Evolutionary conservation across 2,329 filamentous ascomycete species (phyloP), one percentile per base, ranked within the genome.

Genomic region (Talaromyces verruculosus): DNA sequence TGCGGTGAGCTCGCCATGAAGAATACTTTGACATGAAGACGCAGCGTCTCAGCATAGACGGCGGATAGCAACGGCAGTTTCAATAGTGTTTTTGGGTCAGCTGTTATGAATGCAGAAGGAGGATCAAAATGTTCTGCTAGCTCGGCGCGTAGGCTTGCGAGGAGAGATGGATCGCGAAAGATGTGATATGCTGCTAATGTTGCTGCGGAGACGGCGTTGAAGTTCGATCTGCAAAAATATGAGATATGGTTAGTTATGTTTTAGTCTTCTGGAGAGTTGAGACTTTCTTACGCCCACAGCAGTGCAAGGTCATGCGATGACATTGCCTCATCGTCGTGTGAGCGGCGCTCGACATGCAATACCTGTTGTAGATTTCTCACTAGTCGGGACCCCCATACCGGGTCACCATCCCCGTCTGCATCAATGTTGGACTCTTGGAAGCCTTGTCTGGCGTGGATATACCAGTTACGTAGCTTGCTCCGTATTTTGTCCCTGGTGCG

Each of bases 341-440:
- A 37, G 53, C 53, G 53, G 17, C 53, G 53, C 53, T 57, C 53
- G 17, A 57, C 33, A 37, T 35, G 30, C n/a, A 57, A 57, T 19
- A 57, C 53, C 30, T 57, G 53, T 35, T 57, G 53, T 37, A 57
- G 30, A 7, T 57, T 57, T 57, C 53, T 57, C 53, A 57, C 53
- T 5, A 57, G 15, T 17, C 53, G 30, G 10, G 53, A 57, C 1
- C 53, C 53, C 53, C 53, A 57, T 35, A 37, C 33, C 5, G 53
- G 53, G n/a, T 57, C 53, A n/a, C 53, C 53, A 15, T 57, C 53
- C 8, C 53, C 53, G 7, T 37, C 53, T 4, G 19, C 53, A 3
- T 57, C 53, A n/a, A 57, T 57, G 7, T 57, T 19, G 33, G 30
- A 57, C 30, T 57, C 53, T 37, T 19, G 6, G 17, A 37, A 37